Base-by-base conservation (phyloP, 163 green algal species). In the Coccomyxa subellipsoidea region DNA sequence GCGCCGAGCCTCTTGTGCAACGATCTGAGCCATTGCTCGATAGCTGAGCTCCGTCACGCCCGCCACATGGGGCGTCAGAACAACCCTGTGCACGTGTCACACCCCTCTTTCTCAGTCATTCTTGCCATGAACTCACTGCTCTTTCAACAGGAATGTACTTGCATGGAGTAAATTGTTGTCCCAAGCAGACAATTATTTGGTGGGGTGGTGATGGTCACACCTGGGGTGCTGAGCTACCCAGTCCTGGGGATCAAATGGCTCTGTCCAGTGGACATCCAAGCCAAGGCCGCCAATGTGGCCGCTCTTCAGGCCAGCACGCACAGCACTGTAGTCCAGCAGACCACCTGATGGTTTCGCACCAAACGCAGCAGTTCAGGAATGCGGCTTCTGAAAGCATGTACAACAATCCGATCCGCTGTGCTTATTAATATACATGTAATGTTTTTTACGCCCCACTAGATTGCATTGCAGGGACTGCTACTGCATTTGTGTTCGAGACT, bases 1-100 rank as follows among this genome's bases (percentile, higher is more conserved):
- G 23, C 76, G 75, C 76, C 25, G 31, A 32, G 86, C 85, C 35
- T 92, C 86, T 4, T 76, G 39, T 1, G 90, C 90, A 40, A 94
- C 81, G 23, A 91, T 71, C 34, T 88, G 21, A 1, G 90, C 90
- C 90, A 94, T 94, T 69, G 73, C 84, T 21, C 86, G 70, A 76
- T 94, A 93, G n/a, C 81, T 89, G 10, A 89, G 38, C 76, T 92
- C 84, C 8, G 90, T 94, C 10, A 94, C 90, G 12, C 90, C 90
- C 5, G 90, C 90, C 0, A 92, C 84, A 77, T 94, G 90, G 1
- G 90, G 90, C 36, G 88, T 94, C 35, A 92, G 78, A 23, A 86
- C 47, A 23, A 90, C 86, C 38, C 77, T 89, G 79, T 29, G 32
- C 31, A 40, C 18, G 15, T 25, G 18, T 54, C 73, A 54, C 73